Conservation (phyloP, 495 filamentous ascomycete genomes). For the Talaromyces stipitatus region DNA sequence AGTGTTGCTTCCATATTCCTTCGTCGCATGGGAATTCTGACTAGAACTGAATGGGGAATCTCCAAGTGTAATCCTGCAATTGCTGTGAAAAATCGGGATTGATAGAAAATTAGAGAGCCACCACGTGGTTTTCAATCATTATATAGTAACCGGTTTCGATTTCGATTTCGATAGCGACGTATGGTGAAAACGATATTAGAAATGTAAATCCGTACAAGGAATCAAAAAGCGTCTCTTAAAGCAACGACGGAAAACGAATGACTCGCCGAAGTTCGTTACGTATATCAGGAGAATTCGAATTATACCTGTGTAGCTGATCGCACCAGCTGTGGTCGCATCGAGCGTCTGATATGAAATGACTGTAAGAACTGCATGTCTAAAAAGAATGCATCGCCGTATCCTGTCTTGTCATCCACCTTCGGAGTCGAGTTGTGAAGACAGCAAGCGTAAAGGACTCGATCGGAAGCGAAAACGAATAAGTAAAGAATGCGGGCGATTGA, state of each 20-base stretch:
- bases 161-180: too few species aligned
- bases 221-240: neutral
- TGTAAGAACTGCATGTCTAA: neutral
- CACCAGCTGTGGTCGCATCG: neutral
- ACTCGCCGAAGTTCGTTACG: neutral
- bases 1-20: conserved; percentile 6
- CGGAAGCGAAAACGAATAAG: neutral
- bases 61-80: neutral
- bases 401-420: neutral
- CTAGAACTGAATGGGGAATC: neutral
- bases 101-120: neutral
- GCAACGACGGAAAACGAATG: neutral
- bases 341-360: neutral
- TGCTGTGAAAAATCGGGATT: neutral
- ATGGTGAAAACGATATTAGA: neutral
- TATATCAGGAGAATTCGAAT: neutral
- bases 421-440: neutral
- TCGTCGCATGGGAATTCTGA: neutral
- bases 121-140: neutral
- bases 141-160: neutral
- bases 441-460: neutral
- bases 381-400: neutral
- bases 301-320: neutral
- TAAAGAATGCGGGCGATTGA: neutral
- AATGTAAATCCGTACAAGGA: neutral